Evolutionary conservation across 2,329 filamentous ascomycete species (phyloP), one percentile per base, ranked within the genome.

Genomic region (Daldinia eschscholtzii): DNA sequence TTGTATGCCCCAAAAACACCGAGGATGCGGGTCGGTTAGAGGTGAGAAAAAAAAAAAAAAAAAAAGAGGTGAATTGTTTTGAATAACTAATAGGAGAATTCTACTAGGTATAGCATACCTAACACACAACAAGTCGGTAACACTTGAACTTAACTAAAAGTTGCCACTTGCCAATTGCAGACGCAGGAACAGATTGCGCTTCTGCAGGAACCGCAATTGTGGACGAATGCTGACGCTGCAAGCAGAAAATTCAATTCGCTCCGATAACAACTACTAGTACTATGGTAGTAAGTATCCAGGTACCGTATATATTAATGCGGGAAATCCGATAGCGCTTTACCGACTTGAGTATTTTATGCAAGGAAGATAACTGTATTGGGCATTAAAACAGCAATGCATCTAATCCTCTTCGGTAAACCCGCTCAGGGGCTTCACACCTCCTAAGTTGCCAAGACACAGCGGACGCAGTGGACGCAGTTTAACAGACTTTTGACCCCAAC

Each of bases 121-220:
- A 33, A 33, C 30, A 4, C 10, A 13, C 2, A 30, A 18, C 26
- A 23, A 46, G 46, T 50, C 46, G 46, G 46, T 37, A n/a, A 23
- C 20, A 23, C 20, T 23, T 23, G 20, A 23, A 23, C 20, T 23
- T 23, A 2, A 18, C 35, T 57, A 41, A 39, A 39, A 12, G 37
- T 42, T 63, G 39, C 20, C 28, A 65, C 50, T 65, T 61, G 61
- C 61, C 42, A 68, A 37, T 57, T 68, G 62, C 37, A 70, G 69
- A 73, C 57, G 70, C 66, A 73, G 70, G 70, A 68, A 72, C 70
- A 71, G 68, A 71, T 66, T 65, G 61, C 70, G 66, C 72, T 74
- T 71, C 72, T 75, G 73, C 72, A 75, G 71, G 74, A 73, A 74
- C 72, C 35, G 58, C 33, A 52, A 70, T 61, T 62, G 18, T 48